Evolutionary conservation across 2,329 filamentous ascomycete species (phyloP).

Genomic region (Aspergillus carbonarius): DNA sequence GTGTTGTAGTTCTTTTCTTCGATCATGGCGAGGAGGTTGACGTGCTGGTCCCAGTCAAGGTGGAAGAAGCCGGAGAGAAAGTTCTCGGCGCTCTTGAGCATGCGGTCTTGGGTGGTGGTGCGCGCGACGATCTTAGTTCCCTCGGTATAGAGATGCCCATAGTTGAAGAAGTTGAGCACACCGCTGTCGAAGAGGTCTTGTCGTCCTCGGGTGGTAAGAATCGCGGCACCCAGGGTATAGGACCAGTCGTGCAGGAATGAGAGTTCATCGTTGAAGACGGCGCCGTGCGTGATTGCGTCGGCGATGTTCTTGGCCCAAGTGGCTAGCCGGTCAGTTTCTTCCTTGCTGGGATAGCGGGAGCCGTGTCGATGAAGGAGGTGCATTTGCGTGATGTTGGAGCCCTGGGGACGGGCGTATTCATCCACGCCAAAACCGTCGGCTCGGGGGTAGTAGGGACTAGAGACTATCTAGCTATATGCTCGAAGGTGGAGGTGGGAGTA

Average conservation of each 20-base stretch:
- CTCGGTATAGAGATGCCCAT: slow-evolving; percentile 69
- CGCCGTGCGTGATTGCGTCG: slow-evolving; percentile 48
- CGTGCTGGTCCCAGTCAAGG: slow-evolving; percentile 69
- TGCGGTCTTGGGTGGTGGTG: slow-evolving; percentile 73
- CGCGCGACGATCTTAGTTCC: slow-evolving; percentile 70
- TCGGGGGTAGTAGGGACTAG: slow-evolving; percentile 66
- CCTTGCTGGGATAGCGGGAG: slow-evolving; percentile 67
- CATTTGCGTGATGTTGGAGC: slow-evolving; percentile 68
- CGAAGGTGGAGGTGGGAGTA: background rate
- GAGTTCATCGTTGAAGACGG: slow-evolving; percentile 19
- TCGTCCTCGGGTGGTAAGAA: slow-evolving; percentile 70
- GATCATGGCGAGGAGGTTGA: slow-evolving; percentile 69
- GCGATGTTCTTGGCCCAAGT: slow-evolving; percentile 59
- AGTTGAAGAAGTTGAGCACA: slow-evolving; percentile 70
- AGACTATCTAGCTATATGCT: background rate
- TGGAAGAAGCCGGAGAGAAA: slow-evolving; percentile 79
- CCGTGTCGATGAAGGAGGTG: slow-evolving; percentile 74
- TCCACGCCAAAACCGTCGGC: slow-evolving; percentile 66
- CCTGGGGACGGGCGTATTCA: slow-evolving; percentile 66
- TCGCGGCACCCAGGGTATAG: slow-evolving; percentile 67
- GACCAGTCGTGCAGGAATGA: slow-evolving; percentile 27
- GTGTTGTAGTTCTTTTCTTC: slow-evolving; percentile 54
- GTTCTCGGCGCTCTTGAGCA: slow-evolving; percentile 75
- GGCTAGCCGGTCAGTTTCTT: slow-evolving; percentile 56
- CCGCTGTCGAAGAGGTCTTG: slow-evolving; percentile 72